These are phyloP conservation scores for Parsonsia alboflavescens DNA, from an alignment of 257 asterid species.

Conservation along the genomic window DNA sequence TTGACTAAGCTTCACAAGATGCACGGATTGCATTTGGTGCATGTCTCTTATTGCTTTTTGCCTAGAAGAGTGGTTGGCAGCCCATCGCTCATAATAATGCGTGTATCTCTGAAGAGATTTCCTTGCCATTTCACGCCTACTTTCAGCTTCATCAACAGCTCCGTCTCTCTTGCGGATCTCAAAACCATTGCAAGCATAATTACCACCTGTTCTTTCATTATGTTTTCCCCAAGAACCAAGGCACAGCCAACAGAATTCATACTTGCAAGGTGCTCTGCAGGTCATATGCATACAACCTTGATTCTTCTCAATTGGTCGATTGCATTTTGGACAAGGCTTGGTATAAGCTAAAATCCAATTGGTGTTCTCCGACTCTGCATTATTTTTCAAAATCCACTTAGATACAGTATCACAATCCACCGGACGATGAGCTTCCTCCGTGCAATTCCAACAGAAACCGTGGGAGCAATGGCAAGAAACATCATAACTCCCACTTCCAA, in stretches of 20 bases:
- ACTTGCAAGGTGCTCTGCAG: constrained; percentile 91
- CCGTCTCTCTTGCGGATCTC: constrained; percentile 78
- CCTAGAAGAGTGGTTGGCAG: constrained; percentile 94
- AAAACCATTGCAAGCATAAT: constrained; percentile 90
- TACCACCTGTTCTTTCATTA: constrained; percentile 83
- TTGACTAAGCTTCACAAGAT: constrained; percentile 85
- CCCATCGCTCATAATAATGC: constrained; percentile 99
- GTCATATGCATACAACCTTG: constrained; percentile 99
- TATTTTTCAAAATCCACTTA: constrained; percentile 85
- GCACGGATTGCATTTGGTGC: constrained; percentile 71
- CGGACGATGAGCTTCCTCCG: constrained; percentile 98
- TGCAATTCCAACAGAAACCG: constrained; percentile 95
- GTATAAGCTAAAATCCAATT: constrained; percentile 98
- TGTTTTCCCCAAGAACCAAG: constrained; percentile 93
- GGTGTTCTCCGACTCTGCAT: constrained; percentile 98
- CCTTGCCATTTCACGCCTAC: constrained; percentile 97
- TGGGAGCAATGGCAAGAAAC: constrained; percentile 74
- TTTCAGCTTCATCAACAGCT: constrained; percentile 77
- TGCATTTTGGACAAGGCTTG: constrained; percentile 99
- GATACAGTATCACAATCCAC: constrained; percentile 92
- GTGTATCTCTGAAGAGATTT: constrained; percentile 97
- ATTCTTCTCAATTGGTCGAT: constrained; percentile 97
- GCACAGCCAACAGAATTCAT: constrained; percentile 97
- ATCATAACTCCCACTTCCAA: constrained; percentile 82
- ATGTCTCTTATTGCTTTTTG: constrained; percentile 77